Evolutionary conservation across 2,329 filamentous ascomycete species (phyloP), one percentile per base, ranked within the genome.

Genomic region (Fusarium penzigii): DNA sequence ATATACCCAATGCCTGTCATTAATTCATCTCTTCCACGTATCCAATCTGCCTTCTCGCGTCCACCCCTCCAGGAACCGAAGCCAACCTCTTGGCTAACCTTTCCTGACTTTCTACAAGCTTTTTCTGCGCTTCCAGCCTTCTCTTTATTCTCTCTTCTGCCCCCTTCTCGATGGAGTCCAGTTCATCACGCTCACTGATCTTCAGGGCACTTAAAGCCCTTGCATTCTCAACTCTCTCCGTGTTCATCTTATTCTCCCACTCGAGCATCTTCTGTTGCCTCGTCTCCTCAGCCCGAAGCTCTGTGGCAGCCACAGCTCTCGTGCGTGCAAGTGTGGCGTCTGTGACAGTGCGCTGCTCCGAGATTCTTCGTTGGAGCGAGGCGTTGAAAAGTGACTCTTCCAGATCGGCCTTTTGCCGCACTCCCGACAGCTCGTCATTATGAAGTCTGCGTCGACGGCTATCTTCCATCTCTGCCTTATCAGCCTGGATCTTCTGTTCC

Each of bases 21-120:
- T 62, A 79, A 54, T 75, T 75, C 63, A 82, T 52, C 69, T 83
- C 81, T 44, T 77, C 77, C 32, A 84, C 73, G 57, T 75, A 84
- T n/a, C 81, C 81, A 70, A 83, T 79, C 70, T 82, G 78, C 55
- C 76, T 73, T 59, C 78, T 68, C 40, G 65, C 47, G 38, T 71
- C 64, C 10, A 52, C 41, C 1, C 54, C 58, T 16, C 53, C 51
- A 2, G 66, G 59, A 1, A 64, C 68, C 14, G 78, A 74, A 9
- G 81, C 78, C 52, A 84, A 64, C 59, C 73, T 72, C 52, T 65
- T 69, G 1, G 72, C 72, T 49, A 75, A 50, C 55, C 68, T 68
- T 53, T 74, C 72, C 61, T 75, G 72, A 40, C 69, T 71, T 46
- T 83, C 78, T 3, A 84, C 78, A 46, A 84, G 63, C 64, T 73